Conservation (phyloP, 1,284 basidiomycete species). For the Ustilago lituana region DNA sequence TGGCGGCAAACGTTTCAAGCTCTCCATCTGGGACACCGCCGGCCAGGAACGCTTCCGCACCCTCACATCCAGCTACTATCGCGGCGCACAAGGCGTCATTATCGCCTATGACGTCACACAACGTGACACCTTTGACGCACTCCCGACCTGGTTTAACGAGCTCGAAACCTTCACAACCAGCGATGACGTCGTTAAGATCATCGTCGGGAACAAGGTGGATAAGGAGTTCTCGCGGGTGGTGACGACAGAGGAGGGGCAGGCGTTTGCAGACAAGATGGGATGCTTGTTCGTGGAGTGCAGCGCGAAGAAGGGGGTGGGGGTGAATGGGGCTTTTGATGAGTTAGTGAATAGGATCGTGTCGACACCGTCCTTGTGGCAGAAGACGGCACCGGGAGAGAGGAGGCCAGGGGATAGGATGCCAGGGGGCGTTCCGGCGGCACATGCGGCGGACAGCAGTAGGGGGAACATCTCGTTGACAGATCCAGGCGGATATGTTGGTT, state of each 20-base stretch:
- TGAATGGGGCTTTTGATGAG: conserved; percentile 64
- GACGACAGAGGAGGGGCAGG: conserved; percentile 78
- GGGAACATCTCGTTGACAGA: conserved; percentile 54
- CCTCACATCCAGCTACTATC: conserved; percentile 89
- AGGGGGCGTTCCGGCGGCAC: conserved; percentile 59
- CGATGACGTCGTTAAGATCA: conserved; percentile 85
- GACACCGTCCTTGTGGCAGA: conserved; percentile 61
- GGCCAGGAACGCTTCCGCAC: conserved; percentile 73
- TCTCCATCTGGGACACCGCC: conserved; percentile 71
- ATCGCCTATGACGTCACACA: conserved; percentile 95
- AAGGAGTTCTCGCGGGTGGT: conserved; percentile 89
- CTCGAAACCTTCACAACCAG: conserved; percentile 85
- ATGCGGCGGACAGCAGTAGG: conserved; percentile 50
- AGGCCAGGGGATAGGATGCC: conserved; percentile 66
- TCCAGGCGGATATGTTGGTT: conserved; percentile 39
- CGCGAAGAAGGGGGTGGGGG: conserved; percentile 62
- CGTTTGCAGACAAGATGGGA: conserved; percentile 82
- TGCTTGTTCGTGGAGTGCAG: conserved; percentile 84
- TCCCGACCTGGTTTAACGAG: conserved; percentile 91
- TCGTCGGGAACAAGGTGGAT: conserved; percentile 94
- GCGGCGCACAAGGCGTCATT: conserved; percentile 92
- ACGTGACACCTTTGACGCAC: conserved; percentile 87
- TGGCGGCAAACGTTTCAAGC: conserved; percentile 70
- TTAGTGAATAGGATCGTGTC: conserved; percentile 64
- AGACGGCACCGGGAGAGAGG: conserved; percentile 51